Base-by-base conservation (phyloP, 1,284 basidiomycete genomes). In the Fomitopsis schrenkii region DNA sequence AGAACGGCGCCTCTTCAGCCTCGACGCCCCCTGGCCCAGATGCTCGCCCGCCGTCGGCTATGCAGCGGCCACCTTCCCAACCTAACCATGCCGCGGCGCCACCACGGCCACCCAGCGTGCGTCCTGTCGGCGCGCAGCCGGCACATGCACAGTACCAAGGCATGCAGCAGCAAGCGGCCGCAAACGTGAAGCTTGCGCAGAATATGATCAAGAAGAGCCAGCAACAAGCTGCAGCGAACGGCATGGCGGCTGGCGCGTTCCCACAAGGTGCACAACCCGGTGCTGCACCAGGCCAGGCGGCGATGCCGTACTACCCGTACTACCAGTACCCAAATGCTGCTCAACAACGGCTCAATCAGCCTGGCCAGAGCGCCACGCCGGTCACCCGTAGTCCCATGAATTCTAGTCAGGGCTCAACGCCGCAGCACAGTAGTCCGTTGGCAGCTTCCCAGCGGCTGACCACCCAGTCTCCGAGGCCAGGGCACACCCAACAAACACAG, bases 371-470 rank as follows among this genome's bases (percentile, higher is more conserved):
- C 9, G 63, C 61, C 7, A 57, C 63, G 15, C 52, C 63, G 5
- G 62, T 61, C 9, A 52, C 57, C 15, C 65, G 67, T 8, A 64
- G 62, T 22, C 63, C 63, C 17, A 66, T 63, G 57, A 56, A 61
- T 5, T 55, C 59, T 17, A 58, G 50, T 14, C 62, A 62, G 30
- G 59, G 60, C 1, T 61, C 58, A 3, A 62, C 62, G 7, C 59
- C 58, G 19, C 67, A 64, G 52, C 68, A 66, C 36, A 69, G 59
- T 50, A 74, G 71, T 60, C 71, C 72, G 12, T 62, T 72, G 62
- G 66, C 65, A n/a, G 58, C 63, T 22, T 67, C 58, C 38, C 68
- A 62, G 45, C 64, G 59, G 28, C 57, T 68, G 45, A 54, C 62
- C 1, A 38, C 67, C 5, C 70, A 68, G 35, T 70, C 70, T 8